Evolutionary conservation across 345 rosid genomes (phyloP).

Genomic region (Gossypium stocksii): DNA sequence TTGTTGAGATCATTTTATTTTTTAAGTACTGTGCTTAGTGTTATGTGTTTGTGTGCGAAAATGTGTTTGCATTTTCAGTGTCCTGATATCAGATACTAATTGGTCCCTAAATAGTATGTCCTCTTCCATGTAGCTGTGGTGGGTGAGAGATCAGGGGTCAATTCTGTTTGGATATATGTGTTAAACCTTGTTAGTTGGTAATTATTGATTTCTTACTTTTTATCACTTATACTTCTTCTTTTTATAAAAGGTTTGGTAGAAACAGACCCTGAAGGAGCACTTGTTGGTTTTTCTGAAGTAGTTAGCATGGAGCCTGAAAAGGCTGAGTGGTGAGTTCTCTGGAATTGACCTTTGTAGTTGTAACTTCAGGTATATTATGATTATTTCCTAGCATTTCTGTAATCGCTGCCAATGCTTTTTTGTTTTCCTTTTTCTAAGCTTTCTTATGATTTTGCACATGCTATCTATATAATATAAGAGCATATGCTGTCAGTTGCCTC

Average conservation of each 20-base stretch:
- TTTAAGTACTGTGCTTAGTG: not conserved
- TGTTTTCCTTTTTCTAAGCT: not conserved
- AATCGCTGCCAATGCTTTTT: not conserved
- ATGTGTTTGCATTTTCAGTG: not conserved
- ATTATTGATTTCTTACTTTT: not conserved
- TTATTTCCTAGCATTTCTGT: not conserved
- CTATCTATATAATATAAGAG: not conserved
- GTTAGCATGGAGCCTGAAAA: constrained; percentile 96
- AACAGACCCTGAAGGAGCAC: constrained; percentile 89
- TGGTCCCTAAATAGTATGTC: constrained; percentile 1
- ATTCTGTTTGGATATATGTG: not conserved
- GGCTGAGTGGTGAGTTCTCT: constrained; percentile 78
- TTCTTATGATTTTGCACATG: not conserved
- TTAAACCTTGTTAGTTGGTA: not conserved
- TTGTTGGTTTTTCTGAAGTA: constrained; percentile 89
- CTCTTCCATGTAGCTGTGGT: not conserved
- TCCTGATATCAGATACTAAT: not conserved
- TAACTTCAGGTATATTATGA: not conserved
- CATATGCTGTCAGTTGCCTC: not conserved
- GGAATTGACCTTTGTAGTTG: not conserved
- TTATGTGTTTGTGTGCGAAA: not conserved
- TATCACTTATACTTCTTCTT: not conserved
- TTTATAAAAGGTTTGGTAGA: constrained; percentile 70
- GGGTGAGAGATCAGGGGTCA: not conserved
- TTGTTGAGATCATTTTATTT: not conserved